Percentiles rank a stretch among this genome's conserved stretches.
phyloP scores from a whole-genome alignment of 768 basidiomycete genomes.

The Erythrobasidium yunnanense region DNA sequence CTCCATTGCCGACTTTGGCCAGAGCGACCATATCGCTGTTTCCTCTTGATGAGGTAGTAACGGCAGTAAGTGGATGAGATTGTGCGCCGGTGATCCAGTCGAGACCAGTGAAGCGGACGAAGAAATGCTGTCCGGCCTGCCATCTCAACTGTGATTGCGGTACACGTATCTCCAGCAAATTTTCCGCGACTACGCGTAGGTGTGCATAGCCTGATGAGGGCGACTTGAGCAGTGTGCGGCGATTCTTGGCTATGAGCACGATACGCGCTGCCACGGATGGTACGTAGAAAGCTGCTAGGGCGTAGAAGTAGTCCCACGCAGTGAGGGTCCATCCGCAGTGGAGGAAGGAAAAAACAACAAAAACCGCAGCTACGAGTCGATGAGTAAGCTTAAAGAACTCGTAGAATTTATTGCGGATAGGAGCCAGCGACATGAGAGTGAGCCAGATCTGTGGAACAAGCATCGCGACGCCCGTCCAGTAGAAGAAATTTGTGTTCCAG shows the following conservation, averaged over 20 bases:
- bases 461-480: slow-evolving; percentile 21
- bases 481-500: not conserved
- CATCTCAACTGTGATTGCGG: not conserved
- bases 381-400: slow-evolving; percentile 20
- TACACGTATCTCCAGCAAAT: slow-evolving; percentile 2
- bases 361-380: slow-evolving; percentile 1
- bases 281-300: slow-evolving; percentile 3
- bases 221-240: not conserved
- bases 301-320: slow-evolving; percentile 20
- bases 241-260: slow-evolving; percentile 1
- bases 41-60: not conserved
- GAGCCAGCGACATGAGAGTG: slow-evolving; percentile 12
- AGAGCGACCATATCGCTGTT: not conserved
- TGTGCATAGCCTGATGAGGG: not conserved
- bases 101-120: slow-evolving; percentile 6
- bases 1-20: slow-evolving; percentile 1
- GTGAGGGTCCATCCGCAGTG: slow-evolving; percentile 18
- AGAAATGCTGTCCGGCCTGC: slow-evolving; percentile 24
- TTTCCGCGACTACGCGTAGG: not conserved
- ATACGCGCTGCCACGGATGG: not conserved
- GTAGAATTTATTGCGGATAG: slow-evolving; percentile 14
- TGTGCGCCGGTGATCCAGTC: not conserved
- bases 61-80: slow-evolving; percentile 14
- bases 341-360: slow-evolving; percentile 14
- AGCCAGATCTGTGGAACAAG: slow-evolving; percentile 20